A percentile compares a stretch with the other conserved stretches of the same genome.
These are phyloP conservation scores for Tetraselmis striata DNA, from an alignment of 139 green algal species.

Conservation along the genomic window DNA sequence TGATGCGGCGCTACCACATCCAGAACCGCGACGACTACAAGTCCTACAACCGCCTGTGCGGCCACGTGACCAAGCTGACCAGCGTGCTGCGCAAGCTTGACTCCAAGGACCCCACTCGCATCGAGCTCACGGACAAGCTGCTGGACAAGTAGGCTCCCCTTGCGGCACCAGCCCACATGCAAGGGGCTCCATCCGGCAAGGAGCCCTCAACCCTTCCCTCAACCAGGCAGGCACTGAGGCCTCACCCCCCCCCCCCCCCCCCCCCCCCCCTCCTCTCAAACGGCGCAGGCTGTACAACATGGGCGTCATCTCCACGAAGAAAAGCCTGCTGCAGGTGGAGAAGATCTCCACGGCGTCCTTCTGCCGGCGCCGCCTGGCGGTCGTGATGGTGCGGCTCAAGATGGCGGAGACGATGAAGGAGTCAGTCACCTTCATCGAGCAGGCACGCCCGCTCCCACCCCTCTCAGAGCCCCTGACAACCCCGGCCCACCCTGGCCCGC, in stretches of 20 bases:
- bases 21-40: slow-evolving; percentile 97
- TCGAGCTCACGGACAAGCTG: slow-evolving; percentile 91
- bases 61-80: slow-evolving; percentile 82
- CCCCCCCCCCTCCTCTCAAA: background rate
- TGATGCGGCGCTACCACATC: slow-evolving; percentile 95
- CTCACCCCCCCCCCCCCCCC: background rate
- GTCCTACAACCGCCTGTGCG: slow-evolving; percentile 85
- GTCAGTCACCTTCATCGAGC: slow-evolving; percentile 91
- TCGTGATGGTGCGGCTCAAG: slow-evolving; percentile 89
- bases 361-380: slow-evolving; percentile 80
- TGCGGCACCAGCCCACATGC: too few relatives aligned
- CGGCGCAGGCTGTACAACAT: slow-evolving; percentile 79
- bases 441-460: too few relatives aligned
- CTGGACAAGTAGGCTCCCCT: slow-evolving; percentile 78
- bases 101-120: slow-evolving; percentile 66
- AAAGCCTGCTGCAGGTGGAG: slow-evolving; percentile 87
- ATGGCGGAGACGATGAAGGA: slow-evolving; percentile 90
- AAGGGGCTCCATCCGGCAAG: background rate
- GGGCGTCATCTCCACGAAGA: slow-evolving; percentile 86
- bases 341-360: slow-evolving; percentile 86
- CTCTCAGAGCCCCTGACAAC: background rate
- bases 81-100: slow-evolving; percentile 75
- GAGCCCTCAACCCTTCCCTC: background rate
- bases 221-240: background rate
- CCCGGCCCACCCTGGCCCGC: too few relatives aligned